Conservation (phyloP, 805 yeast genomes). For the Metschnikowia gruessii region DNA sequence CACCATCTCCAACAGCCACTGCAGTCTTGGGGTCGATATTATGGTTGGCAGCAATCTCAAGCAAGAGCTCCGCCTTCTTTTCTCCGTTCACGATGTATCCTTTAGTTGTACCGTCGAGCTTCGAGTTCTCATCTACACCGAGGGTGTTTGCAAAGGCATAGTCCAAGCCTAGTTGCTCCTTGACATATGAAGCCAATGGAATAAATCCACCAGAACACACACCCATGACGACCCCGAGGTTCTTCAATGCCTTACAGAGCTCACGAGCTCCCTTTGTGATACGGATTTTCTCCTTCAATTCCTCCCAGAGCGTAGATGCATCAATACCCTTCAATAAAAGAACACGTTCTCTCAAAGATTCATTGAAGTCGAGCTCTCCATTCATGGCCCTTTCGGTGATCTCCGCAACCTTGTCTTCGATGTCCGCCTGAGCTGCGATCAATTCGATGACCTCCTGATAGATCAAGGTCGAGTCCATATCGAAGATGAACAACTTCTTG, state of each 20-base stretch:
- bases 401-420: conserved; percentile 80
- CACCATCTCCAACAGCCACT: conserved; percentile 95
- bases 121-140: conserved; percentile 42
- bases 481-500: conserved; percentile 76
- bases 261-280: conserved; percentile 87
- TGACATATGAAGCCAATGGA: conserved; percentile 78
- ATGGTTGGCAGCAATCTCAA: conserved; percentile 56
- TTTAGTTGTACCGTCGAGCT: conserved; percentile 68
- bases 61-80: conserved; percentile 71
- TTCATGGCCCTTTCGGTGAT: conserved; percentile 96
- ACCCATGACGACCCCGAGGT: conserved; percentile 65
- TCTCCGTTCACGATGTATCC: conserved; percentile 88
- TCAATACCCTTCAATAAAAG: conserved; percentile 78
- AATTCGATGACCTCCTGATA: conserved; percentile 95
- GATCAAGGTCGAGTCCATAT: conserved; percentile 96
- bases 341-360: conserved; percentile 75
- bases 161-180: conserved; percentile 65
- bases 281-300: conserved; percentile 61
- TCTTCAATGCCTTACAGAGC: conserved; percentile 59
- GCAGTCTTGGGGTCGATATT: conserved; percentile 49
- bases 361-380: conserved; percentile 89
- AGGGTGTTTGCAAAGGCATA: conserved; percentile 85
- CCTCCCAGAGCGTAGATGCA: conserved; percentile 70
- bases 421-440: conserved; percentile 91
- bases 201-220: conserved; percentile 95